Percentiles rank a stretch among this genome's conserved stretches.
phyloP scores from a whole-genome alignment of 1,139 yeast species.

The Pichia sp. region DNA sequence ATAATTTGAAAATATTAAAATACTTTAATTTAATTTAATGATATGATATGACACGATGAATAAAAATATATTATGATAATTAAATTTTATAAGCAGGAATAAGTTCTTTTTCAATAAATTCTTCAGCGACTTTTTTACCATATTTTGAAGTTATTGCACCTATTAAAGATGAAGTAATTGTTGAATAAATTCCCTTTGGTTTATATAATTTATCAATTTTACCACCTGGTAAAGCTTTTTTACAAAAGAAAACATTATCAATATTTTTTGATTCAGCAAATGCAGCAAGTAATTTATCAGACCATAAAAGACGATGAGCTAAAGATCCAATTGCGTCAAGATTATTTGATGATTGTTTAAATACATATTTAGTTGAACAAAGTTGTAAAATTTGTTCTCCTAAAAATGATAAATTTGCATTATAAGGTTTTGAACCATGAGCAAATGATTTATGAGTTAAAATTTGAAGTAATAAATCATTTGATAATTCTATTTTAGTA shows the following conservation, averaged over 20 bases:
- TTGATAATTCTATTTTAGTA: constrained; percentile 38
- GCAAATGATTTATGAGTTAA: constrained; percentile 93
- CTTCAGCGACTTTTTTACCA: constrained; percentile 55
- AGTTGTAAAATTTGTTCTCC: constrained; percentile 72
- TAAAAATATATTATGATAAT: neutral
- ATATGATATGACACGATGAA: too few relatives aligned
- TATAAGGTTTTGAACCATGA: constrained; percentile 82
- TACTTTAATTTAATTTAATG: too few relatives aligned
- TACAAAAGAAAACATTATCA: constrained; percentile 67
- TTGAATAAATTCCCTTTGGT: constrained; percentile 51
- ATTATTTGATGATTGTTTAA: constrained; percentile 37
- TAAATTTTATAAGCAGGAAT: constrained; percentile 17
- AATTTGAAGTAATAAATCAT: constrained; percentile 62
- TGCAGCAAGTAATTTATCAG: constrained; percentile 45
- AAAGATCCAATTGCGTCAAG: constrained; percentile 61
- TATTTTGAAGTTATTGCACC: constrained; percentile 74
- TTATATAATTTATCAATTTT: constrained; percentile 48
- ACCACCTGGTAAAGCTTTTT: constrained; percentile 27
- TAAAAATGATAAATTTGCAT: constrained; percentile 71
- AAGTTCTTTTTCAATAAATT: constrained; percentile 48
- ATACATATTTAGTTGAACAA: constrained; percentile 40
- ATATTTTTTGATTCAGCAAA: constrained; percentile 47
- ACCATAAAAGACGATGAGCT: constrained; percentile 44
- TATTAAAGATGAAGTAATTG: constrained; percentile 65
- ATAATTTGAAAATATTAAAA: too few relatives aligned